Base-by-base conservation (phyloP, 2,329 filamentous ascomycete species). In the Harringtonia aguacate region DNA sequence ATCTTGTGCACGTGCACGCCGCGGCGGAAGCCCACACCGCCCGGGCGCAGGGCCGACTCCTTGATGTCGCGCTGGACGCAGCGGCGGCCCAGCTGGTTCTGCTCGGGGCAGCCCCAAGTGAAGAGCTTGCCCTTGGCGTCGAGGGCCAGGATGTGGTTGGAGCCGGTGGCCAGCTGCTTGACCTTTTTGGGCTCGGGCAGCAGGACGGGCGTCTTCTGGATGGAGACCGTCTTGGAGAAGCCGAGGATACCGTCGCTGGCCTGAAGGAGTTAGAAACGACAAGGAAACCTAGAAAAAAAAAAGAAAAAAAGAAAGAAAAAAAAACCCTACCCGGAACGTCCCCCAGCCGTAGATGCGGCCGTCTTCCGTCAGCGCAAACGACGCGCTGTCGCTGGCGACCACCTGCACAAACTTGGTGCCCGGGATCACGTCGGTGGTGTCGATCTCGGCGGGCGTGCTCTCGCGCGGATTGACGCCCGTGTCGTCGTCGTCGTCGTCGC, bases 341-440 rank as follows among this genome's bases (percentile, higher is more conserved):
- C 86, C 86, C 84, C 86, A 92, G 47, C 85, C 85, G 55, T 86
- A 92, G 27, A 92, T 80, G 41, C 75, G 70, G 17, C 86, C 86
- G 47, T 84, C 78, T 37, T 79, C 75, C 12, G 86, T 90, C 29
- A 92, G 69, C 10, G 75, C 84, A 60, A 90, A 88, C 3, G 78
- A 84, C 37, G 80, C 77, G 57, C 79, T 87, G 64, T 90, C 84
- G 41, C 78, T 78, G 29, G 84, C 84, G 35, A 75, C 76, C 46
- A 90, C 69, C 56, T 86, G 77, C 18, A 75, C 73, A 46, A 61
- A 65, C 41, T 48, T 52, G 36, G 56, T 58, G 36, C 51, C 52
- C 17, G 55, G 51, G 7, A 53, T 52, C 6, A 64, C 46, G 29
- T 49, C 46, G 8, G 48, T 46, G 47, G 79, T 79, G 37, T 70